Base-by-base conservation (phyloP, 345 rosid genomes). In the Psidium friedrichsthalianum region DNA sequence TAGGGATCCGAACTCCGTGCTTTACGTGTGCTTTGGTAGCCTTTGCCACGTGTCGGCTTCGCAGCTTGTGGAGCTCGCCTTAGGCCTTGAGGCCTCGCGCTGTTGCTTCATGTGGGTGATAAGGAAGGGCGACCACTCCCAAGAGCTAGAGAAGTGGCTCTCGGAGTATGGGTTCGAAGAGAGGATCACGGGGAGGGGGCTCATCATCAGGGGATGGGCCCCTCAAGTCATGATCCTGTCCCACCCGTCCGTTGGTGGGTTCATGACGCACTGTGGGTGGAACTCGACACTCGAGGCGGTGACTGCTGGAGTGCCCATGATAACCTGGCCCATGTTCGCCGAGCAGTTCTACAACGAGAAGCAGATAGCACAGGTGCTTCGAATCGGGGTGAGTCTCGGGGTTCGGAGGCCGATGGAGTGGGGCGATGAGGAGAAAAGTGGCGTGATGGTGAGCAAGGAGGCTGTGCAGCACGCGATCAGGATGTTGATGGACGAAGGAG, bases 201-300 rank as follows among this genome's bases (percentile, higher is more conserved):
- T 93, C 7, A 36, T 92, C 49, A 90, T 93, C 22, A 83, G 80
- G 56, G 97, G 93, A 10, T 94, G 95, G 94, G 90, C 97, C 7
- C 94, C 97, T 1, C 95, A 94, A 80, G 89, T 92, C 11, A 18
- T 90, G 11, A 93, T 94, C 4, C 83, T 94, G 11, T 88, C 97
- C 24, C 95, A 94, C 56, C 87, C 86, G 1, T 61, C 95, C 1
- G 59, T 91, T 5, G 94, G 92, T 20, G 95, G 94, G 25, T 93
- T 94, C 88, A 59, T 94, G 86, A 94, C 92, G 1, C 96, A 94
- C 40, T 94, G 94, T 51, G 95, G 95, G 1, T 94, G 95, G 96
- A 94, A 93, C 88, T 94, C 95, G 10, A 91, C 91, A 1, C 54
- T 93, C 7, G 97, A 93, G 88, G 92, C 92, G 21, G 82, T 91